phyloP scores from a whole-genome alignment of 768 basidiomycete species.

The Suillus subaureus region DNA sequence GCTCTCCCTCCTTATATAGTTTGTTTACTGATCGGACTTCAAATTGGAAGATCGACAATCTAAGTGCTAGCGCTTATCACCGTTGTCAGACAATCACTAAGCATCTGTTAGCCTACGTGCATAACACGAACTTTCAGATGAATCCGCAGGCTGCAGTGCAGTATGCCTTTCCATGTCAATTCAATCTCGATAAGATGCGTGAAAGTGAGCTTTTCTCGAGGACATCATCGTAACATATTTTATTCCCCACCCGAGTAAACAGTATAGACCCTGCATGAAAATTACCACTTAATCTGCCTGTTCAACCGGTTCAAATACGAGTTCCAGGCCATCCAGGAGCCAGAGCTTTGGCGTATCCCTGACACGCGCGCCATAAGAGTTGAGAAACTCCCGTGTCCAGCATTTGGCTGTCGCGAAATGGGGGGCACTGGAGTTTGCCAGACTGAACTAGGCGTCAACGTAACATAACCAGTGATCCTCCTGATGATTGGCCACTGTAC shows the following conservation, averaged over 20 bases:
- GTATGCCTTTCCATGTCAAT: background rate
- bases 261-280: background rate
- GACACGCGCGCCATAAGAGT: background rate
- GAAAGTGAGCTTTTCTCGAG: background rate
- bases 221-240: background rate
- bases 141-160: background rate
- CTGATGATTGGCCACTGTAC: background rate
- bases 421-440: background rate
- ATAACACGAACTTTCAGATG: background rate
- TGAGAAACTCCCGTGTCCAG: background rate
- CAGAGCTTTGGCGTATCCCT: background rate
- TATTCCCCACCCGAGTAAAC: background rate
- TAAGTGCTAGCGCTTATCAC: background rate
- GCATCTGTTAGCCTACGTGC: no score
- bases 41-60: background rate
- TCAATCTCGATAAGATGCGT: background rate
- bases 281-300: background rate
- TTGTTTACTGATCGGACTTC: background rate
- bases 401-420: background rate
- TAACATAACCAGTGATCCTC: background rate
- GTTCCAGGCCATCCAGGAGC: background rate
- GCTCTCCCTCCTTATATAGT: background rate
- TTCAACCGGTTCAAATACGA: background rate
- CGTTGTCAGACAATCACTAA: background rate
- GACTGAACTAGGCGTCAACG: background rate